These are phyloP conservation scores for Alloteropsis angusta DNA, from an alignment of 202 grass and related monocot species.

Conservation along the genomic window DNA sequence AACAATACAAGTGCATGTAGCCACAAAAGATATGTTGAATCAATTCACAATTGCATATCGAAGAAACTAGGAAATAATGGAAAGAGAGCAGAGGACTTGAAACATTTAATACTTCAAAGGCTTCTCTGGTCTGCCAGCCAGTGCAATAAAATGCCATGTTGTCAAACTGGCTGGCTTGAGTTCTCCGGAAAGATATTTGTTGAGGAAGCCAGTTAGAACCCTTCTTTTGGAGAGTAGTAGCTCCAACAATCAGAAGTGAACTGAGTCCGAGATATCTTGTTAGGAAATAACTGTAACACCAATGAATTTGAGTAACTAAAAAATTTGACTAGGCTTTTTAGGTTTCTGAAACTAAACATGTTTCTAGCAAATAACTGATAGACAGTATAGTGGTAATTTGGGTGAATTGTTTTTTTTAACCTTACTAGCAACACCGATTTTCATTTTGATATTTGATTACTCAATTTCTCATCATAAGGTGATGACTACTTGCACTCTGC, in stretches of 20 bases:
- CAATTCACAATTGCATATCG: too few species aligned
- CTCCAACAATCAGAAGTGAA: not conserved
- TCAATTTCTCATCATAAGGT: not conserved
- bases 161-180: not conserved
- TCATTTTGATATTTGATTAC: not conserved
- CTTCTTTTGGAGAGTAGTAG: not conserved
- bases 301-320: not conserved
- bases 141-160: not conserved
- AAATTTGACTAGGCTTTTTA: not conserved
- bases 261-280: not conserved
- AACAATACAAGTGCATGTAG: not conserved
- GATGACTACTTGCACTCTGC: not conserved
- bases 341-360: not conserved
- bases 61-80: not conserved
- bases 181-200: not conserved
- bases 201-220: not conserved
- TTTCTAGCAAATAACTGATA: not conserved
- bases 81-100: not conserved
- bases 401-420: not conserved
- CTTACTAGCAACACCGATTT: not conserved
- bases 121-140: too few species aligned
- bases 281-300: not conserved
- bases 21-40: not conserved
- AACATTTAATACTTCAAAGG: too few species aligned
- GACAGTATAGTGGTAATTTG: not conserved